Base-by-base conservation (phyloP, 305 asterid genomes). In the Fraxinus xanthoxyloides region DNA sequence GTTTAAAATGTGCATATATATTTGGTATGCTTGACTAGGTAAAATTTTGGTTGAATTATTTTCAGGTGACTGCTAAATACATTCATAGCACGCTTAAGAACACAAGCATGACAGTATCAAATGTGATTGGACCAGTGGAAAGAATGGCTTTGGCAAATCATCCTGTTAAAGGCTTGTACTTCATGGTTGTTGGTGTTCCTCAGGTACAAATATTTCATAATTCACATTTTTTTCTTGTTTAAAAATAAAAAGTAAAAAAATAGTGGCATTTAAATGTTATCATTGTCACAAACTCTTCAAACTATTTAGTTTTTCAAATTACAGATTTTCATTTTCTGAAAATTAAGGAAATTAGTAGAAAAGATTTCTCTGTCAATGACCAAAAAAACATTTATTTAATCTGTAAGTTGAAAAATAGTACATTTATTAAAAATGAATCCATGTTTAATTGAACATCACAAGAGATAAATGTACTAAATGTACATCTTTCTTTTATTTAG, bases 131-230 rank as follows among this genome's bases (percentile, higher is more conserved):
- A 4, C 98, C 97, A 3, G 76, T 91, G 19, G 97, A 93, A 78
- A 80, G 79, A 80, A 82, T 91, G 96, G 87, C 94, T 30, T 77
- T 93, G 85, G 87, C 93, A 5, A 86, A 87, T 78, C 97, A 90
- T n/a, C 97, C 96, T 0, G n/a, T 91, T 63, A 88, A 90, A 77
- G 97, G 97, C 83, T 65, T 94, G 48, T 94, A 94, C 82, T 93
- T 91, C 88, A 84, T 89, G 88, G 93, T 92, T 13, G 83, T 85
- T 0, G 98, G 98, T 13, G 89, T 87, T 32, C 98, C 97, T 0
- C 96, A 89, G 95, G 98, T 94, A 84, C n/a, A 9, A 0, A 9
- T 5, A 31, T 31, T 23, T 34, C 31, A 9, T 28, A 13, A 67
- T 6, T 72, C 7, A 5, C 23, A 30, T 17, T 26, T 32, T 32